phyloP scores from a whole-genome alignment of 164 flowering plant species.

The Sextonia rubra region DNA sequence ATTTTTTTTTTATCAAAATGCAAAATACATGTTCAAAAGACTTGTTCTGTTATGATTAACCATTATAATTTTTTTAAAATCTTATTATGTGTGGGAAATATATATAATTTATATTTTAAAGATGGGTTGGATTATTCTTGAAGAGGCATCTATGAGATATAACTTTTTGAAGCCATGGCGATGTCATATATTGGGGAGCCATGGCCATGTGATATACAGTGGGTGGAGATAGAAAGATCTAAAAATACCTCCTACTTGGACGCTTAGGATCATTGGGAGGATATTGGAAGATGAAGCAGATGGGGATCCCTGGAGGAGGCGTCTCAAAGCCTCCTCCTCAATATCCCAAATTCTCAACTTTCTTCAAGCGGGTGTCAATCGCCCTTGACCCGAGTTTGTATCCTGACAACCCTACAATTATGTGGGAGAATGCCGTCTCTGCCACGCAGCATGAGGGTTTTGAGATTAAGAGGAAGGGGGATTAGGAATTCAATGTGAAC shows the following conservation, averaged over 20 bases:
- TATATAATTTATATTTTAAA: no score
- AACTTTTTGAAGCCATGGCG: no score
- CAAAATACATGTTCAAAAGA: no score
- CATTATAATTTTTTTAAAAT: no score
- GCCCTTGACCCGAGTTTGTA: slow-evolving; percentile 71
- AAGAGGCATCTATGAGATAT: no score
- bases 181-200: no score
- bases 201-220: no score
- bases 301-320: slow-evolving; percentile 41
- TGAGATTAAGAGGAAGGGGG: slow-evolving; percentile 87
- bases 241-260: slow-evolving; percentile 79
- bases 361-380: slow-evolving; percentile 72
- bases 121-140: no score
- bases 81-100: no score
- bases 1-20: no score
- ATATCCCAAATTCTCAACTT: slow-evolving; percentile 71
- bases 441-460: slow-evolving; percentile 76
- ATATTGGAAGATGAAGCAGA: slow-evolving; percentile 68
- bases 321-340: slow-evolving; percentile 26
- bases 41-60: no score
- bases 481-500: slow-evolving; percentile 69
- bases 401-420: slow-evolving; percentile 72
- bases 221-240: no score
- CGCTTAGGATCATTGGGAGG: slow-evolving; percentile 78
- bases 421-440: slow-evolving; percentile 76